Evolutionary conservation across 1,139 yeast genomes (phyloP), one percentile per base, ranked within the genome.

Genomic region (Nakaseomyces sp.): DNA sequence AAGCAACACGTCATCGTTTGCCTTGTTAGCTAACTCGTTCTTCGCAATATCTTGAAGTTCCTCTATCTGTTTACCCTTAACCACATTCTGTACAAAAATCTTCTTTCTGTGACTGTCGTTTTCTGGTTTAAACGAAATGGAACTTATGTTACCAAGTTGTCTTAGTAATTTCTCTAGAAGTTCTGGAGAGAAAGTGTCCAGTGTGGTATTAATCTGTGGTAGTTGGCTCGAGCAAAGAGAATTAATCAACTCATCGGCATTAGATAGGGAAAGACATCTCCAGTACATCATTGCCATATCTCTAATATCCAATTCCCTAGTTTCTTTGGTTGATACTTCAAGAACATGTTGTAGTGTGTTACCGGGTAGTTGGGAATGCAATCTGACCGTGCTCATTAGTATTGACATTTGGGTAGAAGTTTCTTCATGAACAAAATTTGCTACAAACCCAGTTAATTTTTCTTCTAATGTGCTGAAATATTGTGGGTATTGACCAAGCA

Each of bases 211-310:
- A 46, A 89, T 77, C 8, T 79, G 77, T 6, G 95, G 95, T 46
- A 83, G 67, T 49, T 76, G 76, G 9, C 79, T 70, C 5, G 50
- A 43, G 40, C 64, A 60, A 29, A 61, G 42, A 36, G 57, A 54
- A 25, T 55, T 47, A 28, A 60, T 49, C 26, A 61, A 41, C 7
- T 42, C 45, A 18, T 59, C 63, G 17, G 56, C 49, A 41, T 55
- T 49, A 45, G 77, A 79, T 24, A 82, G 69, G 0, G 96, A 86
- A 47, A 91, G 70, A 47, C 93, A 70, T 60, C 98, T 79, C 97
- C 97, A 91, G 66, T 88, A 91, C 43, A 91, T 76, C 65, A 81
- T 91, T 0, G 96, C 96, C 66, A 91, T 79, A 65, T 91, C 98
- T 57, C 97, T 76, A 33, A 91, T 85, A 63, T 91, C 98, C 2